Conservation (phyloP, 2,329 filamentous ascomycete genomes). For the Colletotrichum gigasporum region DNA sequence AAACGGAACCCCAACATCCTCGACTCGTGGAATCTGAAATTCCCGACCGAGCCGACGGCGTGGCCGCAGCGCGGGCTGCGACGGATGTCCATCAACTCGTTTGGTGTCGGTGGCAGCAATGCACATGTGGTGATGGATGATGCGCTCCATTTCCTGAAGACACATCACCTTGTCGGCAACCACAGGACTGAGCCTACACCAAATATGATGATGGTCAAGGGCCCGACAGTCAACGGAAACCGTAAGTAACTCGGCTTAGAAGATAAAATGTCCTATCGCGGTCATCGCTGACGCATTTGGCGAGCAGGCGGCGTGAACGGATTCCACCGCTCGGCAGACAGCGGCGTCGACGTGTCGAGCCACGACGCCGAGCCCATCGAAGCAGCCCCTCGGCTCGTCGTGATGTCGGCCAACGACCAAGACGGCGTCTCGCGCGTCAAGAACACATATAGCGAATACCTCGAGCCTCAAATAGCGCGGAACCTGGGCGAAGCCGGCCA, state of each 20-base stretch:
- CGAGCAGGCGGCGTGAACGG: not conserved
- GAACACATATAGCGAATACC: slow-evolving; percentile 38
- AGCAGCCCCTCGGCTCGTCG: slow-evolving; percentile 46
- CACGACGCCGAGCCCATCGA: not conserved
- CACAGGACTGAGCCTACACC: slow-evolving; percentile 6
- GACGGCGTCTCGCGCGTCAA: slow-evolving; percentile 48
- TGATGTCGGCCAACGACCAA: slow-evolving; percentile 52
- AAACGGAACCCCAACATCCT: slow-evolving; percentile 41
- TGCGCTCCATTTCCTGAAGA: slow-evolving; percentile 22
- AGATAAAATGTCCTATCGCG: no score
- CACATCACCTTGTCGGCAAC: slow-evolving; percentile 19
- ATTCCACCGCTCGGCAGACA: slow-evolving; percentile 8
- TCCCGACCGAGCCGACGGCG: slow-evolving; percentile 40
- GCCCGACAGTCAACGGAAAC: not conserved
- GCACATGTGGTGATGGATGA: slow-evolving; percentile 46
- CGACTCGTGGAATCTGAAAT: slow-evolving; percentile 36
- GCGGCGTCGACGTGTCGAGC: slow-evolving; percentile 8
- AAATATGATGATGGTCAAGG: not conserved
- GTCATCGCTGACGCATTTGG: not conserved
- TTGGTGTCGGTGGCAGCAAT: slow-evolving; percentile 33
- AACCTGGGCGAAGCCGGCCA: not conserved
- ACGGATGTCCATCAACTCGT: slow-evolving; percentile 63
- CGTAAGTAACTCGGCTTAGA: not conserved
- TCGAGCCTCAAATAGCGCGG: not conserved
- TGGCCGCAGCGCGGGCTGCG: slow-evolving; percentile 48